Evolutionary conservation across 129 eudicot species (phyloP).

Genomic region (Saussurea involucrata): DNA sequence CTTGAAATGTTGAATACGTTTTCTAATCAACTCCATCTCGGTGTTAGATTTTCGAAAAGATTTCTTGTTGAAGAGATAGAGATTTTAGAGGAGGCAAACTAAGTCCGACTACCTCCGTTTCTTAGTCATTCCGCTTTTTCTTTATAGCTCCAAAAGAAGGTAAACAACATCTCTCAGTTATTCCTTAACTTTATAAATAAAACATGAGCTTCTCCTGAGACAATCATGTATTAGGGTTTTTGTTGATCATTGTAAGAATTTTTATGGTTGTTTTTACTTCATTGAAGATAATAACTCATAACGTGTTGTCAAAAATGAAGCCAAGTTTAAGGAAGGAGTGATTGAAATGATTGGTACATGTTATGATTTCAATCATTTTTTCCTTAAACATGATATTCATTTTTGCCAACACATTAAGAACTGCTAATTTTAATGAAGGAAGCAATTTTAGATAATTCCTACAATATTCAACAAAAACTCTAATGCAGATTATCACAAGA

Average conservation of each 20-base stretch:
- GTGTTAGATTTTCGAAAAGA: too few species aligned
- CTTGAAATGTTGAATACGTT: neutral
- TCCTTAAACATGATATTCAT: neutral
- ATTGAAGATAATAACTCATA: neutral
- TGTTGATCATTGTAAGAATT: neutral
- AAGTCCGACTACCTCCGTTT: neutral
- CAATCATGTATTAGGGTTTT: neutral
- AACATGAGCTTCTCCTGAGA: neutral
- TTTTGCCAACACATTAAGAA: neutral
- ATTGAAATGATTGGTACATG: too few species aligned
- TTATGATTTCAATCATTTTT: too few species aligned
- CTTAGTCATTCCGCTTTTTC: neutral
- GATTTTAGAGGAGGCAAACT: neutral
- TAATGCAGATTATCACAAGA: neutral
- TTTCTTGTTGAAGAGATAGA: constrained; percentile 13
- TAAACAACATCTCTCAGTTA: neutral
- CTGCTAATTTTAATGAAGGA: neutral
- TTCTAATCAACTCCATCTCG: too few species aligned
- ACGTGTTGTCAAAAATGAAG: neutral
- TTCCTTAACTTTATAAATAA: neutral
- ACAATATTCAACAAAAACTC: neutral
- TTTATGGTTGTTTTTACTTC: neutral
- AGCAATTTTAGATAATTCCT: neutral
- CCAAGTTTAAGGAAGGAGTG: neutral
- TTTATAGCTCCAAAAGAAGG: neutral